These are phyloP conservation scores for Colletotrichum limetticola DNA, from an alignment of 2,329 filamentous ascomycete species.

Conservation along the genomic window DNA sequence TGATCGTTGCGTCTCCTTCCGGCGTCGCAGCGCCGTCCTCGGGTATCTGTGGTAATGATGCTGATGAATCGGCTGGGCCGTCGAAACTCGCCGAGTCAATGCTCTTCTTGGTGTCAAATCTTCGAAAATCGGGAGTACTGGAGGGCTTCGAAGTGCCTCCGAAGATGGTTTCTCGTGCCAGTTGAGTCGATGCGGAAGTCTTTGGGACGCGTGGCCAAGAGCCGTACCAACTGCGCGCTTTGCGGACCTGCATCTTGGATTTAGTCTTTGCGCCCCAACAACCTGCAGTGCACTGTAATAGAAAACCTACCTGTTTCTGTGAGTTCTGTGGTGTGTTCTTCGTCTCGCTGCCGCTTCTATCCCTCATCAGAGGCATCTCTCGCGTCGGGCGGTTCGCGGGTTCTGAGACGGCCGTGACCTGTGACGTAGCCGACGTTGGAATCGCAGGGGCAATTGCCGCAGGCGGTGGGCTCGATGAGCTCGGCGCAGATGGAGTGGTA, in stretches of 20 bases:
- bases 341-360: constrained; percentile 33
- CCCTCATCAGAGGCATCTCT: constrained; percentile 28
- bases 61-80: constrained; percentile 44
- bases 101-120: constrained; percentile 58
- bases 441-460: constrained; percentile 33
- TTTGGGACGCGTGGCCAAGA: constrained; percentile 68
- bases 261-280: constrained; percentile 4
- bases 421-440: constrained; percentile 36
- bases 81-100: constrained; percentile 44
- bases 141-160: constrained; percentile 63
- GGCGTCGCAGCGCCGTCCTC: constrained; percentile 36
- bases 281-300: too few species aligned
- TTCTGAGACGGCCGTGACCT: constrained; percentile 34
- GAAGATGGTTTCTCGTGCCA: constrained; percentile 70
- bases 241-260: constrained; percentile 53
- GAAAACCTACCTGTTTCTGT: constrained; percentile 32
- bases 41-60: constrained; percentile 43
- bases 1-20: background rate
- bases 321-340: constrained; percentile 8
- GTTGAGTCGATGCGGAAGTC: constrained; percentile 67
- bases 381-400: constrained; percentile 22
- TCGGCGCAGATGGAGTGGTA: constrained; percentile 45
- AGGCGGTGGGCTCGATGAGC: constrained; percentile 32
- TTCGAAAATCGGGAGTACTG: constrained; percentile 59
- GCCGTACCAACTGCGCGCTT: constrained; percentile 71